These are phyloP conservation scores for Lyophyllum decastes DNA, from an alignment of 768 basidiomycete species.

Conservation along the genomic window DNA sequence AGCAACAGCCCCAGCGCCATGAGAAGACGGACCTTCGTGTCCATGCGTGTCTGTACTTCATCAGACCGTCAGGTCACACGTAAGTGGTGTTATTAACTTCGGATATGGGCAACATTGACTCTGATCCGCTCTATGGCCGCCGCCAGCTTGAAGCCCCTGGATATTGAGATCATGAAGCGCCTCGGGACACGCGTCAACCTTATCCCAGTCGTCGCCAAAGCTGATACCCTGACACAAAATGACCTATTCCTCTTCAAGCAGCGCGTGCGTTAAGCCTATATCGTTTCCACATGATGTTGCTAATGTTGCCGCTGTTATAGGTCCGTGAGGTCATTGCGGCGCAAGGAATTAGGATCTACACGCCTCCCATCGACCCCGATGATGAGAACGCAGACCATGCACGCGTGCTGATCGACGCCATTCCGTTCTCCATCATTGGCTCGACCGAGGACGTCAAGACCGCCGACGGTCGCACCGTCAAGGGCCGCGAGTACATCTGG, in stretches of 20 bases:
- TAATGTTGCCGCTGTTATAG: conserved; percentile 33
- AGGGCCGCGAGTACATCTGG: conserved; percentile 98
- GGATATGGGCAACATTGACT: conserved; percentile 4
- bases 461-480: conserved; percentile 87
- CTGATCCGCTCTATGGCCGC: neutral
- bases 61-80: conserved; percentile 96
- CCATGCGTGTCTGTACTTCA: conserved; percentile 97
- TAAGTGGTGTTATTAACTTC: conserved; percentile 41
- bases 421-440: conserved; percentile 99
- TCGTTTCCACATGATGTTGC: conserved; percentile 9
- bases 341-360: conserved; percentile 94
- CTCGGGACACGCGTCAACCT: conserved; percentile 97
- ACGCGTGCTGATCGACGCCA: conserved; percentile 82
- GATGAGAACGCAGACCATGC: conserved; percentile 88
- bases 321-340: conserved; percentile 88
- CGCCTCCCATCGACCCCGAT: conserved; percentile 88
- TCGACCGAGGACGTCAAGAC: conserved; percentile 94
- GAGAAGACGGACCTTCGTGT: conserved; percentile 96
- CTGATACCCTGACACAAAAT: conserved; percentile 94
- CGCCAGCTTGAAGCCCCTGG: conserved; percentile 87
- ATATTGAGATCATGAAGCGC: conserved; percentile 99
- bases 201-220: conserved; percentile 97
- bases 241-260: conserved; percentile 93
- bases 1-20: conserved; percentile 94
- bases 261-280: conserved; percentile 55